A percentile compares a stretch with the other conserved stretches of the same genome.
Conservation (phyloP, 371 early-diverging fungal genomes). For the Caulochytrium protostelioides region DNA sequence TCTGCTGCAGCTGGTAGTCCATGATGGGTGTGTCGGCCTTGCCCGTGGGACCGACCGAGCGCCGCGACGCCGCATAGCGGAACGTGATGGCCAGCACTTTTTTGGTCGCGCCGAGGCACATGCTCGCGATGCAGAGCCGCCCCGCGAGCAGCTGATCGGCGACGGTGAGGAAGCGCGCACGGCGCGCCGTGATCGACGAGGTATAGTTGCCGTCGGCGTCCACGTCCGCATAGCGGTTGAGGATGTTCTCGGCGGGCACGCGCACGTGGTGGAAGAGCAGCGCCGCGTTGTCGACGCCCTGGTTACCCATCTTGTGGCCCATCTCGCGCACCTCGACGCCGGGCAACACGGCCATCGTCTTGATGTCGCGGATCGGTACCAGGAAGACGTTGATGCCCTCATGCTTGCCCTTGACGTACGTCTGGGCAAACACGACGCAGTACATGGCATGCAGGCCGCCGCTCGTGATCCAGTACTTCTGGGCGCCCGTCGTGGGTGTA, state of each 20-base stretch:
- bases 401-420: slow-evolving; percentile 31
- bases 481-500: slow-evolving; percentile 37
- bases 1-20: slow-evolving; percentile 48
- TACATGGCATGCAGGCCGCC: slow-evolving; percentile 42
- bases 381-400: slow-evolving; percentile 27
- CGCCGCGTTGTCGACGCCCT: slow-evolving; percentile 44
- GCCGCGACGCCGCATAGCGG: slow-evolving; percentile 38
- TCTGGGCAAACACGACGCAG: slow-evolving; percentile 46
- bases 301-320: slow-evolving; percentile 30
- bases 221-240: slow-evolving; percentile 45
- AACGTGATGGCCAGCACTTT: slow-evolving; percentile 29
- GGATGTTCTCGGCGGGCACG: slow-evolving; percentile 37
- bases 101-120: slow-evolving; percentile 39
- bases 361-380: slow-evolving; percentile 6
- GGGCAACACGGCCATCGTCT: slow-evolving; percentile 15
- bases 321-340: slow-evolving; percentile 47
- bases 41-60: slow-evolving; percentile 46
- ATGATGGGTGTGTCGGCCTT: slow-evolving; percentile 47
- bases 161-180: slow-evolving; percentile 43
- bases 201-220: slow-evolving; percentile 30
- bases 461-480: slow-evolving; percentile 51
- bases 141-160: slow-evolving; percentile 49
- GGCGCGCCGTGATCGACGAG: slow-evolving; percentile 25
- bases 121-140: slow-evolving; percentile 40
- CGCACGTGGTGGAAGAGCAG: slow-evolving; percentile 16